Evolutionary conservation across 768 basidiomycete genomes (phyloP).

Genomic region (Boletus fagicola): DNA sequence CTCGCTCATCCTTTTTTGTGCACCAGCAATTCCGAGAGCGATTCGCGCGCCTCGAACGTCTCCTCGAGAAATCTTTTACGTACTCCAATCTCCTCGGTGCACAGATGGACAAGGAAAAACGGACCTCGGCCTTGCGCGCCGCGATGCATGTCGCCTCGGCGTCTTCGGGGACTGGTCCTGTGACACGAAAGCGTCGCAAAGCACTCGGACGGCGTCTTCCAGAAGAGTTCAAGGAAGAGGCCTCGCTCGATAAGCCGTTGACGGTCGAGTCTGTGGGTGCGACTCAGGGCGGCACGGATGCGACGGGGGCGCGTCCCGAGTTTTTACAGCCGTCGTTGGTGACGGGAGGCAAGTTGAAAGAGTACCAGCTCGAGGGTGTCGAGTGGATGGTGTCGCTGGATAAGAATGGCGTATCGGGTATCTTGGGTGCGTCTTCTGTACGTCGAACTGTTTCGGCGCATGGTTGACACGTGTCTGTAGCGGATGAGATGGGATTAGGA

Average conservation of each 20-base stretch:
- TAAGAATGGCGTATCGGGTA: slow-evolving; percentile 81
- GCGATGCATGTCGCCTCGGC: slow-evolving; percentile 24
- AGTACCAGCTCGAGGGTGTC: slow-evolving; percentile 91
- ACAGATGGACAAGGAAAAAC: slow-evolving; percentile 66
- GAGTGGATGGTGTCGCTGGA: slow-evolving; percentile 93
- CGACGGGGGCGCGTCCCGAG: slow-evolving; percentile 22
- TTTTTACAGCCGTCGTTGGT: slow-evolving; percentile 77
- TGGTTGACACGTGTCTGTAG: slow-evolving; percentile 36
- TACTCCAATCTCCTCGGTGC: slow-evolving; percentile 70
- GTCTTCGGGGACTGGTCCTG: background rate
- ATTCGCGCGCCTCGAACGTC: slow-evolving; percentile 53
- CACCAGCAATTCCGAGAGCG: slow-evolving; percentile 51
- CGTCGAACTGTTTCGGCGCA: slow-evolving; percentile 12
- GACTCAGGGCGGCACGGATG: background rate
- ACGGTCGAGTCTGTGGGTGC: background rate
- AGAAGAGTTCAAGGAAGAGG: slow-evolving; percentile 7
- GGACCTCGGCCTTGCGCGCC: slow-evolving; percentile 30
- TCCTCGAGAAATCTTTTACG: slow-evolving; percentile 74
- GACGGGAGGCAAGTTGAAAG: slow-evolving; percentile 82
- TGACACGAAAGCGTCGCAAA: slow-evolving; percentile 18
- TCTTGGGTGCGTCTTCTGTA: slow-evolving; percentile 52
- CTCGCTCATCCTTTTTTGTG: background rate
- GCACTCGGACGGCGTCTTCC: slow-evolving; percentile 11
- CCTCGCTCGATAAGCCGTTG: slow-evolving; percentile 14
- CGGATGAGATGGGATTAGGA: slow-evolving; percentile 95